Conservation (phyloP, 2,329 filamentous ascomycete genomes). For the Onygenales sp. region DNA sequence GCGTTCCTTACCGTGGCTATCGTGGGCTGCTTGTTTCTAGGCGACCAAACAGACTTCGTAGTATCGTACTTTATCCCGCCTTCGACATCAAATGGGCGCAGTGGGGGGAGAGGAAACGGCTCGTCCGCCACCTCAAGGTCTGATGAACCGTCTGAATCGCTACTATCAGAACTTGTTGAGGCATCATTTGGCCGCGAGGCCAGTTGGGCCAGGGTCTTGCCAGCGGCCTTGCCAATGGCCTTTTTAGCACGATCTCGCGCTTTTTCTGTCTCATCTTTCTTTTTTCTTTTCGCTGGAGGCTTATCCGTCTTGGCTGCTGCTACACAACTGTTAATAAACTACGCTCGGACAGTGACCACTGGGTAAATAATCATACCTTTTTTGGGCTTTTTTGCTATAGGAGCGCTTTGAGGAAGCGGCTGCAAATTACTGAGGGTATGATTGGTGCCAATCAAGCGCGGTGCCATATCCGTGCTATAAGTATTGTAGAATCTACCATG, state of each 20-base stretch:
- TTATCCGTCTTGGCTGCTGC: conserved; percentile 9
- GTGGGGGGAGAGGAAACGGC: conserved; percentile 44
- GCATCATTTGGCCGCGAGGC: conserved; percentile 25
- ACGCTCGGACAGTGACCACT: neutral
- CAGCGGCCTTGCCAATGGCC: conserved; percentile 8
- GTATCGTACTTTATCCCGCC: conserved; percentile 49
- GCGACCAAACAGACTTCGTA: conserved; percentile 52
- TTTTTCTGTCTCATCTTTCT: conserved; percentile 7
- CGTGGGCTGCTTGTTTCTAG: conserved; percentile 40
- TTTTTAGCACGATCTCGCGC: conserved; percentile 4
- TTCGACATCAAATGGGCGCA: conserved; percentile 43
- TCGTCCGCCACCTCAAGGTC: conserved; percentile 44
- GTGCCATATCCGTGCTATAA: neutral
- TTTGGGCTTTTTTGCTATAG: neutral
- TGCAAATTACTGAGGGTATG: neutral
- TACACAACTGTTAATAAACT: neutral
- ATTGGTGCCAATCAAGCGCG: neutral
- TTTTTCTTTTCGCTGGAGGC: conserved; percentile 6
- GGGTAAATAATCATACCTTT: neutral
- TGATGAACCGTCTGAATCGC: conserved; percentile 42
- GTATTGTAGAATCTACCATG: neutral
- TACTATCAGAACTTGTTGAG: conserved; percentile 40
- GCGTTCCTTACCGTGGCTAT: conserved; percentile 45
- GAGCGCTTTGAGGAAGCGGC: neutral
- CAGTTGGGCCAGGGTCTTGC: conserved; percentile 16